Conservation (phyloP, 1,284 basidiomycete species). For the Coriolopsis trogii region DNA sequence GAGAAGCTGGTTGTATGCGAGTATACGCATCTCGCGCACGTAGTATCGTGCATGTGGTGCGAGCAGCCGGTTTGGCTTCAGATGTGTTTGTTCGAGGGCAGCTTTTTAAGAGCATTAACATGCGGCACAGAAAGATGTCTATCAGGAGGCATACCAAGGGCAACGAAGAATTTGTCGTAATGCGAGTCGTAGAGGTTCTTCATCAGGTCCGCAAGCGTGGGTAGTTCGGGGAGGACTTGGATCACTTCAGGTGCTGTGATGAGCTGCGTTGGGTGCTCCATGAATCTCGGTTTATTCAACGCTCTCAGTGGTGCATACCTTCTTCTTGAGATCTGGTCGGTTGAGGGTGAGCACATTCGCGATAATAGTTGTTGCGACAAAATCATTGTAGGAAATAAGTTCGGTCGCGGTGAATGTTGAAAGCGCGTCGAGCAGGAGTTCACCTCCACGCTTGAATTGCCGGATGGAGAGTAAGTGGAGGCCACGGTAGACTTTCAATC, state of each 20-base stretch:
- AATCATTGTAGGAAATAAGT: constrained; percentile 89
- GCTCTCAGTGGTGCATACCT: constrained; percentile 64
- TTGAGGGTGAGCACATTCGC: constrained; percentile 79
- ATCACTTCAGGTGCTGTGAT: constrained; percentile 73
- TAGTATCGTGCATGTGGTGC: constrained; percentile 90
- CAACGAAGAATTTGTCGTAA: constrained; percentile 93
- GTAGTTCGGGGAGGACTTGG: constrained; percentile 71
- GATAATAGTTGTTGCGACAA: constrained; percentile 87
- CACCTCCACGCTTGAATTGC: constrained; percentile 70
- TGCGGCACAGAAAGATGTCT: constrained; percentile 1
- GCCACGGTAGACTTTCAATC: constrained; percentile 95
- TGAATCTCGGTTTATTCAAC: not conserved
- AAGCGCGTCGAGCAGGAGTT: constrained; percentile 87
- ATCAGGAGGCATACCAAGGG: constrained; percentile 63
- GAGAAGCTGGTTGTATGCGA: constrained; percentile 90
- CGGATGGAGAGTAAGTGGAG: constrained; percentile 87
- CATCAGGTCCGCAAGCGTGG: constrained; percentile 69
- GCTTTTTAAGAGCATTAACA: constrained; percentile 45
- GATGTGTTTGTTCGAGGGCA: constrained; percentile 85
- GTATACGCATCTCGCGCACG: constrained; percentile 95
- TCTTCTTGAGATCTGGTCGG: constrained; percentile 91
- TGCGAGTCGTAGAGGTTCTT: constrained; percentile 90
- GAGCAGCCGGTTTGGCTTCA: constrained; percentile 86
- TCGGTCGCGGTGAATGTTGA: constrained; percentile 96
- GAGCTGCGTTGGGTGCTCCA: constrained; percentile 52